Base-by-base conservation (phyloP, 1,284 basidiomycete genomes). In the Omphalotus olearius region DNA sequence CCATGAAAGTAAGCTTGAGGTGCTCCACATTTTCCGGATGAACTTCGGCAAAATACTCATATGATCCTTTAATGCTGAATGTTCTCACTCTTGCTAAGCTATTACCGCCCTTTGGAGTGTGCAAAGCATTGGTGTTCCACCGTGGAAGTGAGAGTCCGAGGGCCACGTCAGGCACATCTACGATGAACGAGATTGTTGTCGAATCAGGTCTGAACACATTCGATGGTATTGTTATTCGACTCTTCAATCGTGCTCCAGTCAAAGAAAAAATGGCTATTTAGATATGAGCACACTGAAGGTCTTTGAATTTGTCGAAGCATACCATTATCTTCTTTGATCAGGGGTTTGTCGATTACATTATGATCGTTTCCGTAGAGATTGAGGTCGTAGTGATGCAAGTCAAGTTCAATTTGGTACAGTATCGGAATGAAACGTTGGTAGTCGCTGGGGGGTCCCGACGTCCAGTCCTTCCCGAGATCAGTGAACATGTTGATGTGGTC, bases 401-500 rank as follows among this genome's bases (percentile, higher is more conserved):
- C 76, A 30, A 95, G 60, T 37, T 86, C 75, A 58, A 95, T 69
- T 18, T 68, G 67, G 66, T 97, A 98, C 14, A 83, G 66, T 65
- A 81, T 91, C 0, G 94, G 93, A 20, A 93, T 77, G 66, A 92
- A 97, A 46, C 85, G 85, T 57, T 85, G 74, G 64, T 86, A 90
- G 62, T 91, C 85, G 20, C 78, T 82, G 0, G 84, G 82, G 18
- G 89, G 85, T 1, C 91, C 91, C 6, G 87, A 82, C 9, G 76
- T 78, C 93, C 93, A 98, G 64, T 98, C 94, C 60, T 85, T 90
- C 35, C 84, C 83, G 5, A 97, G 75, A 66, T 98, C 94, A 2
- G 85, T 84, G 60, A 97, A 80, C 77, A 97, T 90, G 60, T 92
- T 93, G 68, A 94, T 82, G 62, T 98, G 94, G 63, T 97, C 94